Evolutionary conservation across 1,139 yeast species (phyloP), one percentile per base, ranked within the genome.

Genomic region (Blastobotrys ciferrii): DNA sequence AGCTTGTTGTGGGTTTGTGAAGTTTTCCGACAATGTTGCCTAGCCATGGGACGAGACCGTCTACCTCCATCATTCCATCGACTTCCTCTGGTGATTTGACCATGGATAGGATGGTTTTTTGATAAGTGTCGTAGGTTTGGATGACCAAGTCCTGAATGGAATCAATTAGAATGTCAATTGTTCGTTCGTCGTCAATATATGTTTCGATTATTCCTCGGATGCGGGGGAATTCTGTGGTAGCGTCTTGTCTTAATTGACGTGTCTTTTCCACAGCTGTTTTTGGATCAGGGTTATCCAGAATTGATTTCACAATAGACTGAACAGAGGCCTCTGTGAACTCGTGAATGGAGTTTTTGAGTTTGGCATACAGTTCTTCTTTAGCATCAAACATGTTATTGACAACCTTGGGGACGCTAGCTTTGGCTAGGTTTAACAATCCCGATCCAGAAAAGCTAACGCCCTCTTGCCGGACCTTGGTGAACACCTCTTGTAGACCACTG

Each of bases 351-450:
- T 79, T 80, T 55, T 91, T 77, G 54, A 91, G 73, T 57, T 85
- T 91, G 15, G 80, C 73, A 57, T 85, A 87, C 33, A 89, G 72
- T 64, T 89, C 97, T 17, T 69, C 74, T 56, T 87, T 80, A 18
- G 96, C 95, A 66, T 91, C 97, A 44, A 84, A 78, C 87, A 84
- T 85, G 63, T 87, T 84, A 59, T 82, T 84, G 11, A 87, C 84
- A n/a, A 88, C 87, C 54, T 79, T 81, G 0, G 97, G 97, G 2
- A 84, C 87, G 1, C 88, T 75, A 33, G 82, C 87, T 52, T 78
- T 73, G 3, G 87, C 85, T 45, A 84, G 65, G 53, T 78, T 81
- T 47, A 82, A 68, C 44, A 81, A 73, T 1, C 82, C 80, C 5
- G 73, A 55, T 28, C 63, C 54, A 2, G 62, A 50, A 32, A 61